Base-by-base conservation (phyloP, 208 protist species). In the Acanthamoeba triangularis region DNA sequence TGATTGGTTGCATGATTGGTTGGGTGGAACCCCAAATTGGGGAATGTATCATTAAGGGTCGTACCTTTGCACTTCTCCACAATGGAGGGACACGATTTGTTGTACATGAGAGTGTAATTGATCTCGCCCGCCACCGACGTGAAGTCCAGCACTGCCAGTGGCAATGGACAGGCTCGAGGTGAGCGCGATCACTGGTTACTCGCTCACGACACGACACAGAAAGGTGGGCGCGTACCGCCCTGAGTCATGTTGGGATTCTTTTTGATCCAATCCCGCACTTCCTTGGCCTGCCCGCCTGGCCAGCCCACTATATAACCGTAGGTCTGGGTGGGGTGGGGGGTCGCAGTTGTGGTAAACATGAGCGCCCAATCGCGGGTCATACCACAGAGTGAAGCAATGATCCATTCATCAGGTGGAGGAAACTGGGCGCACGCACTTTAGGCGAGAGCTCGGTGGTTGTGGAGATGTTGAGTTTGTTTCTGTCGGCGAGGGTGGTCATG, bases 381-480 rank as follows among this genome's bases (percentile, higher is more conserved):
- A 85, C 16, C 3, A 20, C 14, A 85, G 11, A 14, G 28, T 47
- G 44, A 85, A 85, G 47, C 76, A n/a, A n/a, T n/a, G n/a, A n/a
- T n/a, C n/a, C n/a, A n/a, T n/a, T n/a, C n/a, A n/a, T n/a, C n/a
- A n/a, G n/a, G n/a, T n/a, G n/a, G n/a, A n/a, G n/a, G n/a, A n/a
- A n/a, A n/a, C n/a, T n/a, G n/a, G n/a, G n/a, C n/a, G 18, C 8
- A 56, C 30, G 30, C 23, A 11, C 23, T 11, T 49, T 25, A 30
- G 28, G 35, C 35, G 25, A 85, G 41, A 85, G n/a, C 28, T 33
- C 59, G 8, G 80, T 88, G 30, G 20, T 4, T 52, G 11, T 88
- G 80, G 41, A 25, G n/a, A 93, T 93, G 63, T n/a, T 56, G 14
- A 93, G 87, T 23, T 93, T 93, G 59, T 93, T 93, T 33, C 37